These are phyloP conservation scores for Trematosphaeria pertusa DNA, from an alignment of 2,329 filamentous ascomycete genomes.

Conservation along the genomic window DNA sequence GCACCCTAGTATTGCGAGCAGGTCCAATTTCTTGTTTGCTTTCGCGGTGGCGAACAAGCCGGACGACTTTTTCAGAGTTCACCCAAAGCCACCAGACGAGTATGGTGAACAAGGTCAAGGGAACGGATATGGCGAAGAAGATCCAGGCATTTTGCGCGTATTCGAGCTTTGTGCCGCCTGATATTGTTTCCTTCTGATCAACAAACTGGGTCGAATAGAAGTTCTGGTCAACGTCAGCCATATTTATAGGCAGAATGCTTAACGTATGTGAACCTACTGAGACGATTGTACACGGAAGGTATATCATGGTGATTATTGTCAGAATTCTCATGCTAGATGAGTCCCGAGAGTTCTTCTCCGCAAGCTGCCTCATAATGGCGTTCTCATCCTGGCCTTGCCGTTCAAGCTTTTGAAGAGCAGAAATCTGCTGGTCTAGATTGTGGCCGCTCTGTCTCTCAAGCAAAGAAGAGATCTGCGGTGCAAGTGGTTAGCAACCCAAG, in stretches of 20 bases:
- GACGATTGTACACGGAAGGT: constrained; percentile 31
- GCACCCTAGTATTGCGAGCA: neutral
- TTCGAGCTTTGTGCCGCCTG: constrained; percentile 13
- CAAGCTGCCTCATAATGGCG: constrained; percentile 25
- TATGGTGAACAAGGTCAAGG: constrained; percentile 28
- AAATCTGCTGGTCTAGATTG: constrained; percentile 28
- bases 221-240: constrained; percentile 14
- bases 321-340: constrained; percentile 30
- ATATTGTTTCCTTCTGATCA: constrained; percentile 12
- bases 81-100: constrained; percentile 29
- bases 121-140: constrained; percentile 31
- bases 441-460: constrained; percentile 24
- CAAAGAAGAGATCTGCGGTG: constrained; percentile 28
- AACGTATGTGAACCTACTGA: constrained; percentile 18
- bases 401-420: constrained; percentile 24
- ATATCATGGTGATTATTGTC: constrained; percentile 34
- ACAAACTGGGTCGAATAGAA: constrained; percentile 37
- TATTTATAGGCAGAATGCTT: neutral
- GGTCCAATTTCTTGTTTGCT: neutral
- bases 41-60: neutral
- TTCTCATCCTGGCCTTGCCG: constrained; percentile 24
- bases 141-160: constrained; percentile 28
- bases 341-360: constrained; percentile 29
- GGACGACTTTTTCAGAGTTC: constrained; percentile 12
- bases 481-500: too few relatives aligned